These are phyloP conservation scores for Circinella minor DNA, from an alignment of 371 early-diverging fungal species.

Conservation along the genomic window DNA sequence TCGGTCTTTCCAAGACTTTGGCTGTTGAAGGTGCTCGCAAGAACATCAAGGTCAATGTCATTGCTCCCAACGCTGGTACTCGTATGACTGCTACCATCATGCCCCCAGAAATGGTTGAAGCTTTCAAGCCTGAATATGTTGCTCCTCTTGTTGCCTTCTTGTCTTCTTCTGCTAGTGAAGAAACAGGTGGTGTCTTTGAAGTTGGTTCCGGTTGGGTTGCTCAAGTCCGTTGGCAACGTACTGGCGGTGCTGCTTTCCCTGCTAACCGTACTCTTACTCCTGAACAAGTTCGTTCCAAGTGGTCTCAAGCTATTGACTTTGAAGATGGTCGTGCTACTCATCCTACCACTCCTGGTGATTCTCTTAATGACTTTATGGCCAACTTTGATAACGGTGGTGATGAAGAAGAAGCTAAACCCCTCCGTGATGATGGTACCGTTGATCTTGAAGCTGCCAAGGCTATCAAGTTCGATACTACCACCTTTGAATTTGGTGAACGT, in stretches of 20 bases:
- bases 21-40: conserved; percentile 94
- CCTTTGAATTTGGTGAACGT: conserved; percentile 76
- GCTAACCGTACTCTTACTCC: conserved; percentile 87
- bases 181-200: conserved; percentile 91
- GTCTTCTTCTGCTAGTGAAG: conserved; percentile 81
- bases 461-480: conserved; percentile 47
- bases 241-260: conserved; percentile 92
- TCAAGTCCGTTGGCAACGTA: conserved; percentile 93
- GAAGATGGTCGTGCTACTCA: conserved; percentile 91
- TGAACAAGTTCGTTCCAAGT: conserved; percentile 73
- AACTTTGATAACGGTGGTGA: conserved; percentile 64
- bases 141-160: conserved; percentile 94
- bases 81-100: conserved; percentile 97
- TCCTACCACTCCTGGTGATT: conserved; percentile 82
- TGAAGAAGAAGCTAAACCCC: conserved; percentile 31
- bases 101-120: conserved; percentile 94
- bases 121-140: conserved; percentile 96
- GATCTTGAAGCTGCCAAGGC: conserved; percentile 75
- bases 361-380: conserved; percentile 84
- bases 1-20: conserved; percentile 89
- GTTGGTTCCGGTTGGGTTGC: conserved; percentile 93
- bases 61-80: conserved; percentile 98
- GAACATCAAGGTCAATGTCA: conserved; percentile 90
- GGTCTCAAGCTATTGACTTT: conserved; percentile 84
- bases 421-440: conserved; percentile 38